Evolutionary conservation across 805 yeast species (phyloP).

Genomic region (Kurtzmaniella cleridarum): DNA sequence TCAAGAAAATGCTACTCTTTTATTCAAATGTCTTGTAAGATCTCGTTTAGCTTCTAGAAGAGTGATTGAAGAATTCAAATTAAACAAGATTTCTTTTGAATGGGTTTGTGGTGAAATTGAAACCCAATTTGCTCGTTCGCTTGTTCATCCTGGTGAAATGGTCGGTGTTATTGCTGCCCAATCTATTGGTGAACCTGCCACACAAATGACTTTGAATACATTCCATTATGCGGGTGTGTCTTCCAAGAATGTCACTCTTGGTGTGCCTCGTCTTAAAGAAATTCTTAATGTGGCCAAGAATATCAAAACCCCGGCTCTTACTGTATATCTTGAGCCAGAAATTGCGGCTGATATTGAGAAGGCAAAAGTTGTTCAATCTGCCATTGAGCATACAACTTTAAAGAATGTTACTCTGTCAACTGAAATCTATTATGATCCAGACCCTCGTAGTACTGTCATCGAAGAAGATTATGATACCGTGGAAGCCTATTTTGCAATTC

Average conservation of each 20-base stretch:
- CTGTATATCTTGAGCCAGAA: conserved; percentile 82
- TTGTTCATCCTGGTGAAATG: conserved; percentile 97
- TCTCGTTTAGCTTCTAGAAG: conserved; percentile 90
- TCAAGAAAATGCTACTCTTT: conserved; percentile 82
- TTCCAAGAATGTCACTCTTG: conserved; percentile 90
- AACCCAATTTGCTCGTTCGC: conserved; percentile 84
- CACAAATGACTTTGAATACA: conserved; percentile 95
- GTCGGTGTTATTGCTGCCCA: conserved; percentile 97
- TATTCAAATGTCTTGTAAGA: conserved; percentile 88
- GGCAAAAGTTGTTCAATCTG: conserved; percentile 93
- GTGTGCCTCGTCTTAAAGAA: conserved; percentile 97
- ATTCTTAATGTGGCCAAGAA: conserved; percentile 97
- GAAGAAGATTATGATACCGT: conserved; percentile 97
- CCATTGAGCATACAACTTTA: conserved; percentile 93
- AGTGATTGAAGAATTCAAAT: conserved; percentile 82
- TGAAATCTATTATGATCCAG: conserved; percentile 96
- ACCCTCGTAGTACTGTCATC: conserved; percentile 93
- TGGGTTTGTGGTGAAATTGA: conserved; percentile 96
- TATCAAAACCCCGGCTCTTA: conserved; percentile 98
- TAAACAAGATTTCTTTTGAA: conserved; percentile 81
- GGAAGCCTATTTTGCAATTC: conserved; percentile 94
- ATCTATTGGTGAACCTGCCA: conserved; percentile 97
- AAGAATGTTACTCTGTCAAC: conserved; percentile 96
- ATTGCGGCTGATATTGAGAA: conserved; percentile 83
- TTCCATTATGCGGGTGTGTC: conserved; percentile 99